Evolutionary conservation across 2,329 filamentous ascomycete genomes (phyloP).

Genomic region (Botrytis deweyae): DNA sequence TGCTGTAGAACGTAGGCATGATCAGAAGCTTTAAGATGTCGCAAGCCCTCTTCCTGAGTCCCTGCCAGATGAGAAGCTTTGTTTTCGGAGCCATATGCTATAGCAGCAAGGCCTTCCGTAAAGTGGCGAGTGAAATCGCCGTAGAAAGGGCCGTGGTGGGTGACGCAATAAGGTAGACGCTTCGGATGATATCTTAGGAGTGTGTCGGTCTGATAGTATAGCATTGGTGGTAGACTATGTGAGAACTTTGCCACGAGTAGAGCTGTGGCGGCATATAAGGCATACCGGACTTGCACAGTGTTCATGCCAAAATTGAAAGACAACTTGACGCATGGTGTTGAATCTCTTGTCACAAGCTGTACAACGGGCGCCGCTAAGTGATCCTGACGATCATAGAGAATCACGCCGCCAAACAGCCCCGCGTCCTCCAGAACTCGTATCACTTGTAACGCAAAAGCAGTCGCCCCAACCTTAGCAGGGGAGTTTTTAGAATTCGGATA

Average conservation of each 20-base stretch:
- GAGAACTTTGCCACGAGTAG: conserved; percentile 17
- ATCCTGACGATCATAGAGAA: conserved; percentile 25
- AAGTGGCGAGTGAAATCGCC: conserved; percentile 24
- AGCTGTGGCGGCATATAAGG: conserved; percentile 20
- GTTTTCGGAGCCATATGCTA: conserved; percentile 25
- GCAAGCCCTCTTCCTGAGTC: conserved; percentile 23
- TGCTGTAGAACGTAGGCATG: conserved; percentile 26
- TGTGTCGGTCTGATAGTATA: conserved; percentile 27
- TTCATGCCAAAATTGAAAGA: conserved; percentile 25
- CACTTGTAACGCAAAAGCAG: conserved; percentile 25
- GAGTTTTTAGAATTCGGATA: conserved; percentile 22
- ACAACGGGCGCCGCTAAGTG: conserved; percentile 19
- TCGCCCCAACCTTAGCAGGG: conserved; percentile 25
- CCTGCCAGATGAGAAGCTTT: conserved; percentile 24
- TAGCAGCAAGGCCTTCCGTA: conserved; percentile 21
- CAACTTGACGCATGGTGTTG: conserved; percentile 20
- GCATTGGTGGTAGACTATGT: conserved; percentile 15
- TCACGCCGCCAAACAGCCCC: conserved; percentile 24
- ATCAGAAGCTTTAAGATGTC: conserved; percentile 20
- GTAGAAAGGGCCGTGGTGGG: conserved; percentile 27
- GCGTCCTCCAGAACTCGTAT: conserved; percentile 22
- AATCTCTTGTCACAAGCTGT: conserved; percentile 19
- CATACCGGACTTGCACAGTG: conserved; percentile 21
- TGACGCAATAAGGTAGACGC: conserved; percentile 24
- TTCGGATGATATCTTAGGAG: conserved; percentile 25